A percentile compares a stretch with the other conserved stretches of the same genome.
Evolutionary conservation across 306 rosid species (phyloP).

Genomic region (Cyamopsis tetragonoloba): DNA sequence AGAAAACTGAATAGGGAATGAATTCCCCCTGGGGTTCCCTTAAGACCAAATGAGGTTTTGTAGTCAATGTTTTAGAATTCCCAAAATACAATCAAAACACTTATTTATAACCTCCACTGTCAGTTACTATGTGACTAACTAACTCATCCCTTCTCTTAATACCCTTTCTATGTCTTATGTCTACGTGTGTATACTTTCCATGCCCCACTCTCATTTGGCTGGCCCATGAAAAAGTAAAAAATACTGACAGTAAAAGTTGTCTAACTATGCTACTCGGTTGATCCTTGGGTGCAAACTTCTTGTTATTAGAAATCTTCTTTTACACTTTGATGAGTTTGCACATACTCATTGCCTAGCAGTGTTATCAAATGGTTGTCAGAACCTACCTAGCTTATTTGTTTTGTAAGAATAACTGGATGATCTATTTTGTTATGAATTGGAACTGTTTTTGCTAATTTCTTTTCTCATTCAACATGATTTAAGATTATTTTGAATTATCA

Average conservation of each 20-base stretch:
- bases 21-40: too few species aligned
- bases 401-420: neutral
- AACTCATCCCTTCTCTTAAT: too few species aligned
- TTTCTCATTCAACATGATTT: conserved; percentile 1
- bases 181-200: too few species aligned
- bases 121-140: too few species aligned
- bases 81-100: too few species aligned
- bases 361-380: conserved; percentile 11
- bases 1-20: too few species aligned
- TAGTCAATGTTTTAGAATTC: too few species aligned
- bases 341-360: neutral
- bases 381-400: neutral
- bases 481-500: conserved; percentile 16
- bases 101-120: too few species aligned
- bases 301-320: neutral
- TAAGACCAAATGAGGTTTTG: too few species aligned
- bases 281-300: neutral
- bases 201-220: too few species aligned
- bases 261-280: neutral
- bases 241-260: neutral
- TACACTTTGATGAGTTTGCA: neutral
- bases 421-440: neutral
- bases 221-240: too few species aligned
- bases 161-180: too few species aligned
- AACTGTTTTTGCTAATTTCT: neutral